Percentiles rank a stretch among this genome's conserved stretches.
Conservation (phyloP, 352 stramenopile genomes). For the Phytophthora ohioensis region DNA sequence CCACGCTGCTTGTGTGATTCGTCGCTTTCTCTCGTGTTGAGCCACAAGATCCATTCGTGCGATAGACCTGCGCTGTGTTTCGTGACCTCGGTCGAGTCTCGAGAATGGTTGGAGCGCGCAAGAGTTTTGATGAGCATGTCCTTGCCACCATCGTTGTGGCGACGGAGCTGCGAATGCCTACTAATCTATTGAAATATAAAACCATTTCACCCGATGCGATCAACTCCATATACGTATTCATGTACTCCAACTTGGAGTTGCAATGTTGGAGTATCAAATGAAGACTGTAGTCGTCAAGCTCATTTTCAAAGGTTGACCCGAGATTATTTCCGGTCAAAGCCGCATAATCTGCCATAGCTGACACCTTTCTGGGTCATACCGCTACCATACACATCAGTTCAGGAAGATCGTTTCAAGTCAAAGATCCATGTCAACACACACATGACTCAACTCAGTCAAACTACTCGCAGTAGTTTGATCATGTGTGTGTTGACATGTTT, state of each 20-base stretch:
- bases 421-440: too few relatives aligned
- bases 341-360: too few relatives aligned
- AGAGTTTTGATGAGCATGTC: constrained; percentile 10
- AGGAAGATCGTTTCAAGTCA: too few relatives aligned
- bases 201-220: not conserved
- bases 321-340: too few relatives aligned
- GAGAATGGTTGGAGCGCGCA: constrained; percentile 4
- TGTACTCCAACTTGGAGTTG: not conserved
- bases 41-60: not conserved
- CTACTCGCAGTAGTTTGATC: not conserved
- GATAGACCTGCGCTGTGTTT: constrained; percentile 1
- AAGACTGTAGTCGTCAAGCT: too few relatives aligned
- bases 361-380: too few relatives aligned
- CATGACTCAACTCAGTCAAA: too few relatives aligned
- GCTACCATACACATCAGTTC: too few relatives aligned
- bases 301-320: too few relatives aligned
- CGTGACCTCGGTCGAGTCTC: not conserved
- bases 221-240: too few relatives aligned
- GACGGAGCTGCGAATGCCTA: not conserved
- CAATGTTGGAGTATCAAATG: not conserved
- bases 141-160: not conserved
- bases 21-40: not conserved
- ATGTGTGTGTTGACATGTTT: too few relatives aligned
- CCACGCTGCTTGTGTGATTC: not conserved
- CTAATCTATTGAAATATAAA: constrained; percentile 35